Base-by-base conservation (phyloP, 306 rosid genomes). In the Astragalus membranaceus region DNA sequence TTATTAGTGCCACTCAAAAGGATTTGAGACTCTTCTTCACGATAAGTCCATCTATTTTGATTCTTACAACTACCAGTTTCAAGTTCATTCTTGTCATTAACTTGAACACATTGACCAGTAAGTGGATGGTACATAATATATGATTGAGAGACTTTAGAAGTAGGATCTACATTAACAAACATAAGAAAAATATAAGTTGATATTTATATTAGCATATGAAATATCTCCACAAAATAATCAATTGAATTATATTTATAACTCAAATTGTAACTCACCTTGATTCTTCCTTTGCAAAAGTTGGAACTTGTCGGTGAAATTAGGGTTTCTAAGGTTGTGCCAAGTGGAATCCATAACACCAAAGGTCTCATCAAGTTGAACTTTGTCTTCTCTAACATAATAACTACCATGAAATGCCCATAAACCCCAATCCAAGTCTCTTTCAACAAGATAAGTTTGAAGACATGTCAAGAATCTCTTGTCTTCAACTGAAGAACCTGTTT, bases 381-480 rank as follows among this genome's bases (percentile, higher is more conserved):
- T 12, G 4, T 70, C 92, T 36, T 51, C 76, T 20, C 77, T 85
- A 1, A 73, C 10, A 53, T 82, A 80, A 67, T 88, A 88, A 13
- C 65, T 37, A 12, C 89, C 85, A 17, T 80, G 89, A 47, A 82
- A 82, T 9, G 88, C 83, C 89, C 93, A 85, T 26, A 83, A 67
- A 0, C 83, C 89, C 86, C 86, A 88, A 37, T 88, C 92, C 75
- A 88, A 0, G 62, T 88, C 92, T 37, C 76, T 80, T 13, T 56
- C 84, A 47, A 69, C 80, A 67, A 87, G 84, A n/a, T 80, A 78
- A 2, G 93, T 73, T 16, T 83, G 77, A 15, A 88, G 83, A 65
- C 93, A 88, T 12, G 79, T 85, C 86, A 88, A 71, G 73, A 80
- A 88, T 36, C 61, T 72, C 33, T 83, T 85, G 11, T 85, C 77